Evolutionary conservation across 1,284 basidiomycete species (phyloP).

Genomic region (Inonotus obliquus): DNA sequence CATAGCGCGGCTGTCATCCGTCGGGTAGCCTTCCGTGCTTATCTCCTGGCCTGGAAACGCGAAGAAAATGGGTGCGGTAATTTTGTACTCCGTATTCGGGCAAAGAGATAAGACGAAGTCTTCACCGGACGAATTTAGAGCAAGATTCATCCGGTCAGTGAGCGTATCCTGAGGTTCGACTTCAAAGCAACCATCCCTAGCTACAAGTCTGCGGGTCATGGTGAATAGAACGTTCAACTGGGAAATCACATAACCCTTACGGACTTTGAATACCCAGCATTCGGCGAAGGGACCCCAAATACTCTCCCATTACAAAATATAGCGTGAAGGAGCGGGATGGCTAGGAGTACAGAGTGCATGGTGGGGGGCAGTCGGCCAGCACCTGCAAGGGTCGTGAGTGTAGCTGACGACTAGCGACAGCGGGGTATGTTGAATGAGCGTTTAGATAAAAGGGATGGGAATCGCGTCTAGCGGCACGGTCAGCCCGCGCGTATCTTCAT

Average conservation of each 20-base stretch:
- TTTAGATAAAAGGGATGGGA: not conserved
- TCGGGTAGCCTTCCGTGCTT: slow-evolving; percentile 71
- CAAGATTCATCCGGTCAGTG: slow-evolving; percentile 63
- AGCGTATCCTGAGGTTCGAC: slow-evolving; percentile 58
- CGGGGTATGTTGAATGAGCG: not conserved
- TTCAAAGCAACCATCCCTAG: slow-evolving; percentile 36
- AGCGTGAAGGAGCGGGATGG: slow-evolving; percentile 4
- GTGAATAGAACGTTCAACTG: not conserved
- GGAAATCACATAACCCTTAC: not conserved
- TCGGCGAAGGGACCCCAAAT: not conserved
- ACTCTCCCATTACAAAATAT: slow-evolving; percentile 5
- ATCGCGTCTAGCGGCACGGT: not conserved
- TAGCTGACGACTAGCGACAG: slow-evolving; percentile 1
- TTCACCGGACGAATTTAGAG: slow-evolving; percentile 59
- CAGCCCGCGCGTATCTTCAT: not conserved
- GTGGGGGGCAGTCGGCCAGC: not conserved
- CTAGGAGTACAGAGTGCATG: not conserved
- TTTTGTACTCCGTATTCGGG: slow-evolving; percentile 52
- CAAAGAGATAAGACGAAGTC: slow-evolving; percentile 66
- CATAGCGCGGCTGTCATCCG: slow-evolving; percentile 46
- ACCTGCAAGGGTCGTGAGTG: not conserved
- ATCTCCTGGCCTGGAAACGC: slow-evolving; percentile 70
- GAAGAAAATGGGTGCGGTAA: slow-evolving; percentile 62
- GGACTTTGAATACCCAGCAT: not conserved
- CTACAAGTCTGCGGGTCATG: not conserved